These are phyloP conservation scores for Erythrophleum ivorense DNA, from an alignment of 331 rosid genomes.

Conservation along the genomic window DNA sequence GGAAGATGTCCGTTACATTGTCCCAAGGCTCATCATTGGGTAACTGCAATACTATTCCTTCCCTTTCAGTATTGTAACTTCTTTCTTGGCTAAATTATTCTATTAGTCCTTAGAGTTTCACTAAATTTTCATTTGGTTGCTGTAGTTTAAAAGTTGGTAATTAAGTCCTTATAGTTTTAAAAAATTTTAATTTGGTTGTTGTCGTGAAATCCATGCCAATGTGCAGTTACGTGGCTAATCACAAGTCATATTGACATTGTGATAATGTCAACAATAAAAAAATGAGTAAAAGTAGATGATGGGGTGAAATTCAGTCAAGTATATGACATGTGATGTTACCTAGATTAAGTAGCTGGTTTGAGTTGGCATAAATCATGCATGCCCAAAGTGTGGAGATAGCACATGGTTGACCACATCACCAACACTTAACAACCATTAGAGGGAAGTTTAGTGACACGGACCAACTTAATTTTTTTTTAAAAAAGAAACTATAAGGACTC, in stretches of 20 bases:
- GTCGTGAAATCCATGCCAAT: too few relatives aligned
- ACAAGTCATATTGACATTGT: too few relatives aligned
- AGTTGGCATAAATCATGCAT: neutral
- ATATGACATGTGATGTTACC: too few relatives aligned
- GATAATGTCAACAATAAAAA: too few relatives aligned
- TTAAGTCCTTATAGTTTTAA: too few relatives aligned
- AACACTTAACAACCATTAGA: too few relatives aligned
- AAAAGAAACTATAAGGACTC: neutral
- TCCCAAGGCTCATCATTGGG: slow-evolving; percentile 84
- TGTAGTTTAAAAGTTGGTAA: neutral
- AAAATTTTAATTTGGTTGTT: too few relatives aligned
- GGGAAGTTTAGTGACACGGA: neutral
- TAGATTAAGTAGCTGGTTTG: too few relatives aligned
- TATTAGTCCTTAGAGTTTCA: neutral
- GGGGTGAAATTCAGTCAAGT: neutral
- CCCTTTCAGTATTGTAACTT: neutral
- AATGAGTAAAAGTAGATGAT: neutral
- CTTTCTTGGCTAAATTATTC: neutral
- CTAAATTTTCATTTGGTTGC: neutral
- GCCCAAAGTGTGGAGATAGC: too few relatives aligned
- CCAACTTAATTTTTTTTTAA: too few relatives aligned
- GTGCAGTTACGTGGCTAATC: neutral
- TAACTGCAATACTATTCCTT: slow-evolving; percentile 31
- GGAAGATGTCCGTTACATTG: slow-evolving; percentile 62
- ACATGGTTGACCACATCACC: too few relatives aligned